Conservation (phyloP, 2,329 filamentous ascomycete species). For the Colletotrichum theobromicola region DNA sequence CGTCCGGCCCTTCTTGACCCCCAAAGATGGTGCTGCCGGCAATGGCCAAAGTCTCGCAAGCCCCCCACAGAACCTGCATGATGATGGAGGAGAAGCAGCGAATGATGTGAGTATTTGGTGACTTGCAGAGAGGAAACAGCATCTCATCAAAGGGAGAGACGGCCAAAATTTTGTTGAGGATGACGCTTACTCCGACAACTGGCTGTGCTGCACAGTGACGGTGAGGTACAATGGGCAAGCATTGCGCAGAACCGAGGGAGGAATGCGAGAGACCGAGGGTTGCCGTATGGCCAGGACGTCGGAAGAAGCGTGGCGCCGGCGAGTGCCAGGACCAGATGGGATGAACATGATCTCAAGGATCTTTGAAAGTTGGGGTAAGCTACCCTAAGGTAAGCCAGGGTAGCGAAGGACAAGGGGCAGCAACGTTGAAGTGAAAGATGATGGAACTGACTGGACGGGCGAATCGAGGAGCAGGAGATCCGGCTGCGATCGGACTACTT, state of each 20-base stretch:
- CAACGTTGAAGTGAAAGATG: background rate
- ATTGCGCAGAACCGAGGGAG: background rate
- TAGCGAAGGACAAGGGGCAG: background rate
- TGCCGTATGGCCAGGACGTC: background rate
- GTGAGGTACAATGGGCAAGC: background rate
- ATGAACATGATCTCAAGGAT: background rate
- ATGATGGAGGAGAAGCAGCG: background rate
- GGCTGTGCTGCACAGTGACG: background rate
- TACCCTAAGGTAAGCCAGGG: background rate
- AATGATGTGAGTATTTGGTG: background rate
- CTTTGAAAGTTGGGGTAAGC: background rate
- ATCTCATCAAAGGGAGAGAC: background rate
- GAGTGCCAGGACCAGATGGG: background rate
- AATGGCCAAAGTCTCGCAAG: background rate
- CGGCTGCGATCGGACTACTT: background rate
- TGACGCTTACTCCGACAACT: background rate
- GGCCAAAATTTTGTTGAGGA: background rate
- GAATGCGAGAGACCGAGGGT: background rate
- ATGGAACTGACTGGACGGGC: background rate
- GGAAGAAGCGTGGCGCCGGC: background rate
- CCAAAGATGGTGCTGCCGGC: background rate
- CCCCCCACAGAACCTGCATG: slow-evolving; percentile 11
- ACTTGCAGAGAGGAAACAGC: slow-evolving; percentile 14
- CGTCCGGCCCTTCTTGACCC: background rate
- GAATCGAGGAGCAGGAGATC: background rate